A percentile compares a stretch with the other conserved stretches of the same genome.
Evolutionary conservation across 1,139 yeast genomes (phyloP).

Genomic region (Hyphopichia wangnamkhiaoensis): DNA sequence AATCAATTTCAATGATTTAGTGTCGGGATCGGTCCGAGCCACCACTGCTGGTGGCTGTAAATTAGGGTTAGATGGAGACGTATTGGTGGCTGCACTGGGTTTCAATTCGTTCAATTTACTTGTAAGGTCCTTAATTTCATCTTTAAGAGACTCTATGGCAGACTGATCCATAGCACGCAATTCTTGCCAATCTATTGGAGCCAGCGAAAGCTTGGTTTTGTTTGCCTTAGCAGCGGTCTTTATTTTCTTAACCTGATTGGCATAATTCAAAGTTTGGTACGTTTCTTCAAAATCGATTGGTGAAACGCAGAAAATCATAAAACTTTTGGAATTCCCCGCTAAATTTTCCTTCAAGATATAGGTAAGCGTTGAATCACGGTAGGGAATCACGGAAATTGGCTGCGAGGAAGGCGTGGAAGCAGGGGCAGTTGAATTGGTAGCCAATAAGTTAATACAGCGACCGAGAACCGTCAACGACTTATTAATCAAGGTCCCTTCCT

Average conservation of each 20-base stretch:
- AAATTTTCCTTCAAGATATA: conserved; percentile 71
- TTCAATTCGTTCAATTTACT: conserved; percentile 18
- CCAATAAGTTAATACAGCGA: conserved; percentile 64
- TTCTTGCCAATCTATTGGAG: conserved; percentile 36
- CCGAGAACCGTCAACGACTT: conserved; percentile 76
- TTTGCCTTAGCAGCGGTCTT: conserved; percentile 58
- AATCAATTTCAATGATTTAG: conserved; percentile 27
- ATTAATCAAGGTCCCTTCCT: conserved; percentile 76
- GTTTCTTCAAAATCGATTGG: conserved; percentile 79
- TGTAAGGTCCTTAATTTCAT: conserved; percentile 33
- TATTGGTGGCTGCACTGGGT: conserved; percentile 5
- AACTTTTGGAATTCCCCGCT: conserved; percentile 75
- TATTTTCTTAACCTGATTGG: conserved; percentile 71
- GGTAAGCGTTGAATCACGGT: conserved; percentile 71
- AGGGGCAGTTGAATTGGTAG: conserved; percentile 22
- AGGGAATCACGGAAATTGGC: conserved; percentile 48
- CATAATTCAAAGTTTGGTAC: conserved; percentile 70
- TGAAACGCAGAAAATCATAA: conserved; percentile 74
- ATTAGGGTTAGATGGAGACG: conserved; percentile 4
- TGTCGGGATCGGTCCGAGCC: not conserved
- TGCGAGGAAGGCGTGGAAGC: conserved; percentile 14
- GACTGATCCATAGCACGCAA: conserved; percentile 22
- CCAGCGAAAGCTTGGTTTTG: conserved; percentile 31
- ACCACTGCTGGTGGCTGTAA: conserved; percentile 4
- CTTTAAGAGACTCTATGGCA: conserved; percentile 27